Percentiles rank a stretch among this genome's conserved stretches.
These are phyloP conservation scores for Sporisorium graminicola DNA, from an alignment of 1,284 basidiomycete genomes.

Conservation along the genomic window DNA sequence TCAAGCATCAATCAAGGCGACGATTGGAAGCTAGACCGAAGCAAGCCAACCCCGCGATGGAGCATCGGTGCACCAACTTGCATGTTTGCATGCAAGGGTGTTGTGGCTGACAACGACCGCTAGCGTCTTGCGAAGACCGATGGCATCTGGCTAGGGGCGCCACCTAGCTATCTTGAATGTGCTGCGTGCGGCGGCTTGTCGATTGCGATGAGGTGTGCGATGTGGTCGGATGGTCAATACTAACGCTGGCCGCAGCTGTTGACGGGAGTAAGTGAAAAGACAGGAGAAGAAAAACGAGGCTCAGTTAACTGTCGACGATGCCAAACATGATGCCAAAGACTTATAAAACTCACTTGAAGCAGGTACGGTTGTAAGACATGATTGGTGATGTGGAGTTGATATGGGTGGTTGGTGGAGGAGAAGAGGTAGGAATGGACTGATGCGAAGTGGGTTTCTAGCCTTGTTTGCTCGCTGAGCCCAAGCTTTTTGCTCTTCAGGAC, in stretches of 20 bases:
- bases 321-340: not conserved
- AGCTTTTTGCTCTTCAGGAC: not conserved
- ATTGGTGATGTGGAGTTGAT: slow-evolving; percentile 7
- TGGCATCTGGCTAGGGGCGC: not conserved
- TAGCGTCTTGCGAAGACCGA: not conserved
- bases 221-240: slow-evolving; percentile 26
- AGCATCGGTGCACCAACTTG: not conserved
- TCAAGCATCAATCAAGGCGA: too few species aligned
- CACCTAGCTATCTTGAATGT: not conserved
- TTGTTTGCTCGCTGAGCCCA: not conserved
- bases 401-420: slow-evolving; percentile 11
- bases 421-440: not conserved
- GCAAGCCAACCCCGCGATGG: not conserved
- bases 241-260: slow-evolving; percentile 60
- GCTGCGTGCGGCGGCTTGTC: too few species aligned
- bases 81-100: not conserved
- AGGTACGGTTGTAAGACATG: slow-evolving; percentile 57
- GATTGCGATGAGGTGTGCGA: slow-evolving; percentile 8
- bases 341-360: slow-evolving; percentile 51
- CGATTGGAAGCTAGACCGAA: not conserved
- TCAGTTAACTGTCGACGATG: not conserved
- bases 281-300: not conserved
- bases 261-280: not conserved
- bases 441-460: slow-evolving; percentile 28
- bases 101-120: not conserved